Evolutionary conservation across 768 basidiomycete genomes (phyloP).

Genomic region (Russula foetens): DNA sequence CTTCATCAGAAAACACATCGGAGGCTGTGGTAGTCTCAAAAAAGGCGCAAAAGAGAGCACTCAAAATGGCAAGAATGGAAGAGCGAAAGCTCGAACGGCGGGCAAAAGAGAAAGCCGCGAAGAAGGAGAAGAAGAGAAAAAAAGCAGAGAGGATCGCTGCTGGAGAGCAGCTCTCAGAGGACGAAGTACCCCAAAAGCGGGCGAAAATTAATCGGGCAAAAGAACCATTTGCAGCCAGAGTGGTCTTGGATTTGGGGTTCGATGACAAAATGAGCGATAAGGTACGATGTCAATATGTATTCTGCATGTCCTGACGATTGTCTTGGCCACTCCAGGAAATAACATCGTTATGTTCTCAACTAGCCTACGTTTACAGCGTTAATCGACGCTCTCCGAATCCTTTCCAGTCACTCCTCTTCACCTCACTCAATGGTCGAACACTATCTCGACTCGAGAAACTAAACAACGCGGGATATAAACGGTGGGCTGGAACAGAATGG

Average conservation of each 20-base stretch:
- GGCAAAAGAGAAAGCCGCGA: slow-evolving; percentile 66
- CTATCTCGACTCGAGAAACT: slow-evolving; percentile 54
- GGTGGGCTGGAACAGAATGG: slow-evolving; percentile 83
- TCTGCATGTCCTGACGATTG: not conserved
- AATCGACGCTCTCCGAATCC: slow-evolving; percentile 69
- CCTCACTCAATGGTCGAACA: slow-evolving; percentile 70
- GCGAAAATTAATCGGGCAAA: slow-evolving; percentile 22
- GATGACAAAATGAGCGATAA: slow-evolving; percentile 92
- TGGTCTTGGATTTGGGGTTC: slow-evolving; percentile 85
- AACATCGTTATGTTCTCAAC: slow-evolving; percentile 78
- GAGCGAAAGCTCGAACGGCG: slow-evolving; percentile 67
- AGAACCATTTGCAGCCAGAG: slow-evolving; percentile 41
- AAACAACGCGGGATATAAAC: slow-evolving; percentile 58
- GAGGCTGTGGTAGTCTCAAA: slow-evolving; percentile 46
- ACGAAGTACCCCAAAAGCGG: slow-evolving; percentile 32
- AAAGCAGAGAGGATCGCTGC: slow-evolving; percentile 53
- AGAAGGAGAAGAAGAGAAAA: slow-evolving; percentile 62
- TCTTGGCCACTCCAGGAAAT: slow-evolving; percentile 59
- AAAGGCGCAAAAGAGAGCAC: slow-evolving; percentile 68
- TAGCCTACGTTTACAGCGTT: slow-evolving; percentile 85
- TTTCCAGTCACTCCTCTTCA: slow-evolving; percentile 67
- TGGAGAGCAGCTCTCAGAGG: slow-evolving; percentile 45
- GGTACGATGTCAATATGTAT: slow-evolving; percentile 37
- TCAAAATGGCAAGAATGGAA: slow-evolving; percentile 58
- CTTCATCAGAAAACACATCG: not conserved